These are phyloP conservation scores for Diaporthe destruens DNA, from an alignment of 2,329 filamentous ascomycete genomes.

Conservation along the genomic window DNA sequence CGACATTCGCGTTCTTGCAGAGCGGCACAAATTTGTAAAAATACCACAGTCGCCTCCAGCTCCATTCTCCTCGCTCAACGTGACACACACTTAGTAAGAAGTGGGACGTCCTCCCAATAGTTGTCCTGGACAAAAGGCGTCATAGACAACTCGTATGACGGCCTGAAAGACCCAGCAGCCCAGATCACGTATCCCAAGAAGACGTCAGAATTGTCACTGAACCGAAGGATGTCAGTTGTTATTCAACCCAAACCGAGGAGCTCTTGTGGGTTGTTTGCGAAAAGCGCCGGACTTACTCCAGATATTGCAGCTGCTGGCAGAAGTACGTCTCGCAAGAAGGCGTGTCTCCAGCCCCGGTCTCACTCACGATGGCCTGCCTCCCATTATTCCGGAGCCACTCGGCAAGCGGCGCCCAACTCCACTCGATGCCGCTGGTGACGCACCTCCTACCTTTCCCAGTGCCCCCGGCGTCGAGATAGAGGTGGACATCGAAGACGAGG, in stretches of 20 bases:
- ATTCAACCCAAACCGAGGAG: not conserved
- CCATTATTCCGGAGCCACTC: conserved; percentile 50
- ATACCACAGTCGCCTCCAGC: too few relatives aligned
- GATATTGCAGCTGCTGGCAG: conserved; percentile 49
- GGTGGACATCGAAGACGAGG: conserved; percentile 70
- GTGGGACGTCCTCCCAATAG: conserved; percentile 2
- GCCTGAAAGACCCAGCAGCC: conserved; percentile 24
- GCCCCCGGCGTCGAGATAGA: conserved; percentile 71
- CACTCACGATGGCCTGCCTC: conserved; percentile 51
- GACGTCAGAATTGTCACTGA: conserved; percentile 5
- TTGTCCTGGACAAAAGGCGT: not conserved
- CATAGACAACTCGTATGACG: conserved; percentile 20
- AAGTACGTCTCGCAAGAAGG: conserved; percentile 49
- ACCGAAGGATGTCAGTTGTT: not conserved
- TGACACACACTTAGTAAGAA: conserved; percentile 16
- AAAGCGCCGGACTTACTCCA: conserved; percentile 41
- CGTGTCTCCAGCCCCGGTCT: conserved; percentile 54
- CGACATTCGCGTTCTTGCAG: too few relatives aligned
- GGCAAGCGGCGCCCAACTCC: conserved; percentile 50
- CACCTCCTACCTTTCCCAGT: conserved; percentile 65
- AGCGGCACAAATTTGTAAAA: too few relatives aligned
- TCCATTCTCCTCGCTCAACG: not conserved
- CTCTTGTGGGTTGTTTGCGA: too few relatives aligned
- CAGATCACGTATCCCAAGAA: conserved; percentile 26
- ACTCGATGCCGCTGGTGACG: conserved; percentile 58